Conservation (phyloP, 257 asterid species). For the Rehmannia glutinosa region DNA sequence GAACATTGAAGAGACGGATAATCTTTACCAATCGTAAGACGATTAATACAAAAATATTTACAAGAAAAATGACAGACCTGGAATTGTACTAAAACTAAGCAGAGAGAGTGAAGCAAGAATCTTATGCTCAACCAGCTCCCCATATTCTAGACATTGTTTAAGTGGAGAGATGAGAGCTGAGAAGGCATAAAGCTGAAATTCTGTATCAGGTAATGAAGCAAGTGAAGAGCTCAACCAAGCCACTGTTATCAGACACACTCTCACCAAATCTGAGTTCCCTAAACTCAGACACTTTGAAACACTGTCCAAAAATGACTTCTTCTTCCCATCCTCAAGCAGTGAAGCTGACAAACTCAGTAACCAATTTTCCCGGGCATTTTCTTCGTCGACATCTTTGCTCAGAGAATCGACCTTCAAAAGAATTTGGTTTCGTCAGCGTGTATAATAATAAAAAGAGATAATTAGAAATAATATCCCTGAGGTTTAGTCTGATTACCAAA, state of each 20-base stretch:
- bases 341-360: slow-evolving; percentile 42
- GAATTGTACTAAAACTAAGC: slow-evolving; percentile 52
- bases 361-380: slow-evolving; percentile 59
- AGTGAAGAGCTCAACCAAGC: slow-evolving; percentile 80
- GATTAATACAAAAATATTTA: too few species aligned
- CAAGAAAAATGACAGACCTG: slow-evolving; percentile 54
- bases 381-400: slow-evolving; percentile 48
- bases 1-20: too few species aligned
- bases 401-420: slow-evolving; percentile 17
- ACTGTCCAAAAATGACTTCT: slow-evolving; percentile 51
- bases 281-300: slow-evolving; percentile 51
- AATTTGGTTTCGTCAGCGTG: neutral
- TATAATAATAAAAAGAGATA: neutral
- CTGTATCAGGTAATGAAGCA: slow-evolving; percentile 32
- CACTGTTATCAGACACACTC: slow-evolving; percentile 63
- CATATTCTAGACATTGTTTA: slow-evolving; percentile 41
- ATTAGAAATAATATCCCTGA: too few species aligned
- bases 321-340: slow-evolving; percentile 54
- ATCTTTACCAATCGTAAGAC: too few species aligned
- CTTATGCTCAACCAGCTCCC: slow-evolving; percentile 60
- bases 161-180: slow-evolving; percentile 49
- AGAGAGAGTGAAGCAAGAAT: slow-evolving; percentile 65
- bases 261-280: slow-evolving; percentile 44
- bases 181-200: slow-evolving; percentile 47
- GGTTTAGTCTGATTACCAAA: too few species aligned